Percentiles rank a stretch among this genome's conserved stretches.
phyloP scores from a whole-genome alignment of 192 early-diverging fungal species.

The Coemansia javaensis region DNA sequence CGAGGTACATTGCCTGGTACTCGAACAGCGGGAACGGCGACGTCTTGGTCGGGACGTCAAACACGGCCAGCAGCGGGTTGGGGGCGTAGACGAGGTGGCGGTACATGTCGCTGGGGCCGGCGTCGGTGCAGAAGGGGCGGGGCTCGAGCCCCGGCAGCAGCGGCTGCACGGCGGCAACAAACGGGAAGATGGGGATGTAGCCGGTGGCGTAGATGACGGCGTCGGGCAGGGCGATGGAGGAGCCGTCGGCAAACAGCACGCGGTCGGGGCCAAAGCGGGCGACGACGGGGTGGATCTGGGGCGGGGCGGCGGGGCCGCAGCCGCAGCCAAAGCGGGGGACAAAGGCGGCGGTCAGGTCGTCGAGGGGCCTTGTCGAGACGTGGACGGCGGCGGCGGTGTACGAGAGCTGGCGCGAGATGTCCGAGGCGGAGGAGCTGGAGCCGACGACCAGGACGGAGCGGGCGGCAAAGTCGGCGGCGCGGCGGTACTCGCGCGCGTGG shows the following conservation, averaged over 20 bases:
- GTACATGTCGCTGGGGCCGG: slow-evolving; percentile 44
- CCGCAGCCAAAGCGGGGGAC: slow-evolving; percentile 1
- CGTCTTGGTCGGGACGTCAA: slow-evolving; percentile 55
- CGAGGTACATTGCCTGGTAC: slow-evolving; percentile 51
- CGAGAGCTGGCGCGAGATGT: slow-evolving; percentile 50
- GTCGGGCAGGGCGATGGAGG: slow-evolving; percentile 32
- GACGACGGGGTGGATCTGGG: slow-evolving; percentile 10
- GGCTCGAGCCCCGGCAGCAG: background rate
- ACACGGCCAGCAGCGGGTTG: slow-evolving; percentile 55
- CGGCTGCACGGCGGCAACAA: slow-evolving; percentile 29
- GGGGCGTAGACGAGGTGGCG: slow-evolving; percentile 42
- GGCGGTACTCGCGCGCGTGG: slow-evolving; percentile 28
- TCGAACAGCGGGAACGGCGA: slow-evolving; percentile 61
- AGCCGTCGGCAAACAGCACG: slow-evolving; percentile 35
- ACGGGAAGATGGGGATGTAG: slow-evolving; percentile 59
- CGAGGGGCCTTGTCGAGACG: slow-evolving; percentile 16
- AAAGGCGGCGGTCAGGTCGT: background rate
- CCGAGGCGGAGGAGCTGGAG: slow-evolving; percentile 50
- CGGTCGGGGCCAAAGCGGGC: background rate
- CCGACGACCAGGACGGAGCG: slow-evolving; percentile 55
- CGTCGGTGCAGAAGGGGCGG: slow-evolving; percentile 27
- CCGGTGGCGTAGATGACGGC: slow-evolving; percentile 63
- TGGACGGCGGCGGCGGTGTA: slow-evolving; percentile 31
- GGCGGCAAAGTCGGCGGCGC: slow-evolving; percentile 7
- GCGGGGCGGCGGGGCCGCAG: slow-evolving; percentile 1